Conservation (phyloP, 176 grass and related monocot genomes). For the Musa itinerans region DNA sequence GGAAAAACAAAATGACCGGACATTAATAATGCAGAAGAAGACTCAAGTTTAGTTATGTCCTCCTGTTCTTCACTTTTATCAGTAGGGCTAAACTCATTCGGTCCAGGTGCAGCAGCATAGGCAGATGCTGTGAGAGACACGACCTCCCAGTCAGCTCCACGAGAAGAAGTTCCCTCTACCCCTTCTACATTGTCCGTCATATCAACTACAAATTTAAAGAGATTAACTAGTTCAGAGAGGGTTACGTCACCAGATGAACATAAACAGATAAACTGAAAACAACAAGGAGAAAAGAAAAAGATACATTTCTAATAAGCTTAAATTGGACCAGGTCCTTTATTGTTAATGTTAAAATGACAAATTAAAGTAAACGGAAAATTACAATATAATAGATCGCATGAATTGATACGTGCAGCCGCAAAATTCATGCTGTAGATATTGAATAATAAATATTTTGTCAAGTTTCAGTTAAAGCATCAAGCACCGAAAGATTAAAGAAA, state of each 20-base stretch:
- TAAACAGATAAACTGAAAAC: too few species aligned
- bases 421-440: too few species aligned
- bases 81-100: slow-evolving; percentile 1
- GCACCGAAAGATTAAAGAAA: too few species aligned
- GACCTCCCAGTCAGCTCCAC: slow-evolving; percentile 53
- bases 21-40: slow-evolving; percentile 26
- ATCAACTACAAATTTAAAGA: not conserved
- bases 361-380: too few species aligned
- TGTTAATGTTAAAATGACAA: too few species aligned
- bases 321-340: too few species aligned
- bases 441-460: too few species aligned
- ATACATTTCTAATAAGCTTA: too few species aligned
- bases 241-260: not conserved
- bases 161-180: not conserved
- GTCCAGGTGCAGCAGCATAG: slow-evolving; percentile 30
- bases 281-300: too few species aligned
- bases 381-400: too few species aligned
- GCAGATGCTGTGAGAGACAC: slow-evolving; percentile 66
- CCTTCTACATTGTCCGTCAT: slow-evolving; percentile 26
- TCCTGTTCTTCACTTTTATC: slow-evolving; percentile 41
- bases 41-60: slow-evolving; percentile 8
- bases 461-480: too few species aligned
- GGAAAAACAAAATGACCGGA: slow-evolving; percentile 79
- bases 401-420: too few species aligned
- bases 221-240: not conserved